Percentiles rank a stretch among this genome's conserved stretches.
phyloP scores from a whole-genome alignment of 2,329 filamentous ascomycete genomes.

The Cladosporium oxysporum region DNA sequence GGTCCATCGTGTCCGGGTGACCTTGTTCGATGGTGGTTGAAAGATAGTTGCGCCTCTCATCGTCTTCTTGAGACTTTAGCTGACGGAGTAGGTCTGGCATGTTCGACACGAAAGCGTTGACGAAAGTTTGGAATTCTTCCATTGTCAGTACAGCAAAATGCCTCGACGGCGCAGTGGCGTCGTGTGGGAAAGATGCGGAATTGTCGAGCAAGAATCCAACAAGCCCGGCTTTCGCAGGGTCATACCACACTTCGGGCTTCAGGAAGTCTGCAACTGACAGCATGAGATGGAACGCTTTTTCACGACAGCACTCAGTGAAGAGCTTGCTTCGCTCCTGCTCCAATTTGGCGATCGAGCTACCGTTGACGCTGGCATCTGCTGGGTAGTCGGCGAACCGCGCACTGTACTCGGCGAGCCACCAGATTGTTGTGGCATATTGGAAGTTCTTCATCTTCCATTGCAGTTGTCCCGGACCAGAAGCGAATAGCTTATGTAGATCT shows the following conservation, averaged over 20 bases:
- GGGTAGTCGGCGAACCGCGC: slow-evolving; percentile 61
- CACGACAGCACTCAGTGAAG: slow-evolving; percentile 72
- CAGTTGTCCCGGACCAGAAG: slow-evolving; percentile 65
- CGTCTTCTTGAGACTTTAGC: slow-evolving; percentile 85
- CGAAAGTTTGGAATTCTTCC: slow-evolving; percentile 80
- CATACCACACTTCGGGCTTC: slow-evolving; percentile 79
- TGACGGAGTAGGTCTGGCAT: slow-evolving; percentile 88
- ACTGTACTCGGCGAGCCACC: slow-evolving; percentile 93
- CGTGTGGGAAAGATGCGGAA: slow-evolving; percentile 66
- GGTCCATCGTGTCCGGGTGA: slow-evolving; percentile 51
- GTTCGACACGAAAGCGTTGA: slow-evolving; percentile 91
- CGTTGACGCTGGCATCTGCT: slow-evolving; percentile 11
- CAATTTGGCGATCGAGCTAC: slow-evolving; percentile 42
- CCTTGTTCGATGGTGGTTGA: slow-evolving; percentile 36
- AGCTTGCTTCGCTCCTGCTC: slow-evolving; percentile 66
- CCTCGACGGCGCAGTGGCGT: slow-evolving; percentile 66
- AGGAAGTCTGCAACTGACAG: slow-evolving; percentile 81
- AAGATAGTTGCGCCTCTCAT: slow-evolving; percentile 63
- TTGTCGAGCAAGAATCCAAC: slow-evolving; percentile 82
- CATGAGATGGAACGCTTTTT: slow-evolving; percentile 90
- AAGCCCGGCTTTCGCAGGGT: slow-evolving; percentile 80
- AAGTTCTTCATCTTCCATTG: slow-evolving; percentile 74
- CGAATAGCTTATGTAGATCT: slow-evolving; percentile 68
- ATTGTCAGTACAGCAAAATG: slow-evolving; percentile 74
- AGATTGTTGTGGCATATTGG: slow-evolving; percentile 74